phyloP scores from a whole-genome alignment of 2,329 filamentous ascomycete species.

The Ceratocystiopsis brevicomis region DNA sequence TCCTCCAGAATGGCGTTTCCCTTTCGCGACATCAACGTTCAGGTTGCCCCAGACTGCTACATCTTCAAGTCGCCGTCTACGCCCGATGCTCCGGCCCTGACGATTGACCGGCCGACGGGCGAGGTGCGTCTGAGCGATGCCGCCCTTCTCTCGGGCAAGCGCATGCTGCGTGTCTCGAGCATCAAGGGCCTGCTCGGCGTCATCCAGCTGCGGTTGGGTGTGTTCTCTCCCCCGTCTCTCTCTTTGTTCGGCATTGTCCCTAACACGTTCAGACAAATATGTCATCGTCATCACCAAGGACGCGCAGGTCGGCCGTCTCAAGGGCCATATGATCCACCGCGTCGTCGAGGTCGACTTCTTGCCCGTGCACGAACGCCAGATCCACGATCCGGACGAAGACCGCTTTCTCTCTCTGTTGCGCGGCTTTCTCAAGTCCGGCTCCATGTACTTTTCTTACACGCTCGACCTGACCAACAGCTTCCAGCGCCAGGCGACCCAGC shows the following conservation, averaged over 20 bases:
- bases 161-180: slow-evolving; percentile 59
- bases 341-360: slow-evolving; percentile 81
- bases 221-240: slow-evolving; percentile 10
- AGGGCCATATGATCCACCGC: slow-evolving; percentile 93
- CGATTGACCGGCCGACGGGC: slow-evolving; percentile 81
- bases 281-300: slow-evolving; percentile 92
- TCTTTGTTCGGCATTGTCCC: neutral
- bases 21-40: slow-evolving; percentile 93
- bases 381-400: slow-evolving; percentile 88
- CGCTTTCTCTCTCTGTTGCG: slow-evolving; percentile 71
- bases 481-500: slow-evolving; percentile 70
- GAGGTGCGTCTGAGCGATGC: slow-evolving; percentile 75
- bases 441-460: slow-evolving; percentile 97
- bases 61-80: slow-evolving; percentile 93
- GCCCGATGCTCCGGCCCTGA: slow-evolving; percentile 67
- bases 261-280: slow-evolving; percentile 56
- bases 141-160: slow-evolving; percentile 53
- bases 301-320: slow-evolving; percentile 72
- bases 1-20: slow-evolving; percentile 30
- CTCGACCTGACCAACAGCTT: slow-evolving; percentile 93
- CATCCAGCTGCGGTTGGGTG: slow-evolving; percentile 83
- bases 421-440: slow-evolving; percentile 59
- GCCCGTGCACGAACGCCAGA: slow-evolving; percentile 75
- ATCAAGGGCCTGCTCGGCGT: slow-evolving; percentile 89
- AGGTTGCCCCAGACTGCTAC: slow-evolving; percentile 80